phyloP scores from a whole-genome alignment of 179 eudicot genomes.

The Camellia oleifera region DNA sequence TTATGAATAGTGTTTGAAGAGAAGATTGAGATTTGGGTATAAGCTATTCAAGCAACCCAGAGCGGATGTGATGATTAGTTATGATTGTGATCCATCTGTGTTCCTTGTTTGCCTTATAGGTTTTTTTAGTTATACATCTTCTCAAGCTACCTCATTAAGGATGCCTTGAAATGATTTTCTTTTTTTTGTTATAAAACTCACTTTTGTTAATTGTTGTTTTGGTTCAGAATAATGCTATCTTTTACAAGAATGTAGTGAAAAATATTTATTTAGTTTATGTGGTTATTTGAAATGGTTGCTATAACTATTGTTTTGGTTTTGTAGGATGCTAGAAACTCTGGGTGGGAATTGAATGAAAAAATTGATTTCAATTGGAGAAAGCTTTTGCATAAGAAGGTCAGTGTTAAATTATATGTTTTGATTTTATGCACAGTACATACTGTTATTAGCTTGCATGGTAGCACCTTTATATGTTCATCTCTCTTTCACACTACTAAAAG shows the following conservation, averaged over 20 bases:
- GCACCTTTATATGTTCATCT: neutral
- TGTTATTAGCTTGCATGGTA: neutral
- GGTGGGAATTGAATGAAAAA: slow-evolving; percentile 91
- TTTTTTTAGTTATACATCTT: neutral
- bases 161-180: neutral
- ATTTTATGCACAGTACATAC: neutral
- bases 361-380: slow-evolving; percentile 89
- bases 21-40: neutral
- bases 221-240: neutral
- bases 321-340: slow-evolving; percentile 84
- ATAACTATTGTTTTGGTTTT: slow-evolving; percentile 23
- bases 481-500: neutral
- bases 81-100: neutral
- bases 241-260: neutral
- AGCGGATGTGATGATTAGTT: neutral
- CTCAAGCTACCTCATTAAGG: neutral
- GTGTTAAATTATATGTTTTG: slow-evolving; percentile 21
- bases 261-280: neutral
- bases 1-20: neutral
- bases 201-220: neutral
- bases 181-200: neutral
- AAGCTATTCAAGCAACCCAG: neutral
- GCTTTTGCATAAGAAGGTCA: slow-evolving; percentile 91
- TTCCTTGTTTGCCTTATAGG: neutral
- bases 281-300: slow-evolving; percentile 1